These are phyloP conservation scores for Anthracocystis panici-leucophaei DNA, from an alignment of 1,284 basidiomycete species.

Conservation along the genomic window DNA sequence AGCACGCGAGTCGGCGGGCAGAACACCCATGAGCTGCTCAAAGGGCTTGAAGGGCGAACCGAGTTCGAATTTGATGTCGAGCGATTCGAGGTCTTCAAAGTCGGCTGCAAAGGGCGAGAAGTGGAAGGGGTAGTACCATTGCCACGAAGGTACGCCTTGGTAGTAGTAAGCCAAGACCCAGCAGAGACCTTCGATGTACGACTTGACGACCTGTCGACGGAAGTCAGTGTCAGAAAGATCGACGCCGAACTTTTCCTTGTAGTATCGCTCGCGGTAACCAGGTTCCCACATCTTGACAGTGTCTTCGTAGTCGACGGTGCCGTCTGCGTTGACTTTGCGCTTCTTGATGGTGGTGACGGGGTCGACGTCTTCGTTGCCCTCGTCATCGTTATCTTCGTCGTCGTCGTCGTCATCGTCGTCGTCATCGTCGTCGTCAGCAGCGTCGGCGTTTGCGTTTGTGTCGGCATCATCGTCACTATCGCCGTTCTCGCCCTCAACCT, in stretches of 20 bases:
- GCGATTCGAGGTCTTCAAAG: conserved; percentile 80
- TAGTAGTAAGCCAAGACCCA: conserved; percentile 99
- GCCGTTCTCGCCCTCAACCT: conserved; percentile 9
- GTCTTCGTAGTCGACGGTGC: conserved; percentile 86
- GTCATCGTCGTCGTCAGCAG: conserved; percentile 75
- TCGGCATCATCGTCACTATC: conserved; percentile 41
- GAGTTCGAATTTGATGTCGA: conserved; percentile 82
- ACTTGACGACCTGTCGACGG: conserved; percentile 80
- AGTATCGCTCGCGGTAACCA: conserved; percentile 90
- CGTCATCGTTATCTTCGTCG: conserved; percentile 74
- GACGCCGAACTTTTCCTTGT: conserved; percentile 90
- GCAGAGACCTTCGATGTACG: conserved; percentile 91
- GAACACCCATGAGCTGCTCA: conserved; percentile 97
- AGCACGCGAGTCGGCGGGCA: conserved; percentile 88
- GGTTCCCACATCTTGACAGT: conserved; percentile 81
- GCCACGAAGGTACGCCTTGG: conserved; percentile 94
- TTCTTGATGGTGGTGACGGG: conserved; percentile 54
- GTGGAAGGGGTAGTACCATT: conserved; percentile 99
- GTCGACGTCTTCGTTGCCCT: conserved; percentile 54
- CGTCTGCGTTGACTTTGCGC: conserved; percentile 66
- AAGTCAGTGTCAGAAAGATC: conserved; percentile 80
- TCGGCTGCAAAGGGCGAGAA: conserved; percentile 98
- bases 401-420: conserved; percentile 66
- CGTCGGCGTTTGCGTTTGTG: conserved; percentile 44
- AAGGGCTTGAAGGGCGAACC: conserved; percentile 95